Base-by-base conservation (phyloP, 495 filamentous ascomycete species). In the Lepraria neglecta region DNA sequence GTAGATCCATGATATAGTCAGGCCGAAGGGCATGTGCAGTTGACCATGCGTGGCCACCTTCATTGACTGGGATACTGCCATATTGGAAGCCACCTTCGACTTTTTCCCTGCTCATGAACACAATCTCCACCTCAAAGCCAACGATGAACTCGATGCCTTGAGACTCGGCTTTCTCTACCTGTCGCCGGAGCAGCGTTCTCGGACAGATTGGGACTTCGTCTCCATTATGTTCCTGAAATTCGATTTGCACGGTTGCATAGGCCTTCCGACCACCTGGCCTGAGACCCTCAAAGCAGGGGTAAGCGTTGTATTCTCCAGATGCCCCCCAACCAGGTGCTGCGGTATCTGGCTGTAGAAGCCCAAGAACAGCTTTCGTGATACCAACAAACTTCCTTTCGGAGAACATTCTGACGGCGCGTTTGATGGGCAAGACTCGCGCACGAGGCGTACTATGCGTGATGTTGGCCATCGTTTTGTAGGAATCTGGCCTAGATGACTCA, bases 71-170 rank as follows among this genome's bases (percentile, higher is more conserved):
- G 24, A 43, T 59, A 61, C 73, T 14, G 35, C 60, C 40, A 24
- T 67, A 45, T 27, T 66, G 46, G 31, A 64, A 59, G 17, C 61
- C 46, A 28, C 56, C 63, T 12, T 59, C 65, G n/a, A 64, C 61
- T 4, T 59, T 56, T n/a, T 60, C 59, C 40, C 72, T 69, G 10
- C 66, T 71, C 55, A 94, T 69, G 61, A 95, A 85, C 6, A 90
- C 77, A 21, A 96, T 84, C 71, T 95, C 91, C 40, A 92, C 84
- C 71, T 95, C 91, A 66, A 92, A 92, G 4, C 91, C 91, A 31
- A 89, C 68, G 1, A 87, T 74, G 43, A 91, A 81, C 30, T 80
- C 67, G 40, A 82, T 73, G 10, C 73, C 68, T 17, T 75, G 65
- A 30, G 70, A 64, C 17, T 74, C 50, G 15, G 78, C 73, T 12